Evolutionary conservation across 1,284 basidiomycete species (phyloP).

Genomic region (Fomitopsis betulina): DNA sequence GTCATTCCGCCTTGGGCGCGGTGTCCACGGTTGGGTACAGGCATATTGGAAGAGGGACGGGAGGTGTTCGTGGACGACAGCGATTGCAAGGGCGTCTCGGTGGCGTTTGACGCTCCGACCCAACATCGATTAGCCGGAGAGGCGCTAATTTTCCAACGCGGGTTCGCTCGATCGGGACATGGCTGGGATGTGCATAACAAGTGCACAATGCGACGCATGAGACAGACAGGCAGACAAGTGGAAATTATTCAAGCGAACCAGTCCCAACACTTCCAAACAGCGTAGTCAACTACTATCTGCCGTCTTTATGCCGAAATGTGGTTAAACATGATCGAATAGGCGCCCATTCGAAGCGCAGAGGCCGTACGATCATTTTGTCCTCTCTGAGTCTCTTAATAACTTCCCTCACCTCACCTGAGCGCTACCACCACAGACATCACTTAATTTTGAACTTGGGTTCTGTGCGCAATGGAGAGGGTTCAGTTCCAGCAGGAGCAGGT

Average conservation of each 20-base stretch:
- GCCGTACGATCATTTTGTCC: background rate
- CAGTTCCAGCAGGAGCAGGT: constrained; percentile 93
- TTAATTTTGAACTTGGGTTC: background rate
- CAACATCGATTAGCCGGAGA: constrained; percentile 7
- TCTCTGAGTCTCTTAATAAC: background rate
- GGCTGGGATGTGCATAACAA: background rate
- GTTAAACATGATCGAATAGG: background rate
- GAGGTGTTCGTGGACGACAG: background rate
- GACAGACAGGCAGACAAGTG: no score
- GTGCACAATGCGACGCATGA: no score
- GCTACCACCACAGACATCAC: no score
- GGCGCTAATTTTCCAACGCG: constrained; percentile 4
- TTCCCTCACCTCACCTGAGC: no score
- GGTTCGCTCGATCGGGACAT: background rate
- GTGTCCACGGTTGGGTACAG: constrained; percentile 40
- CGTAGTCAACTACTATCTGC: no score
- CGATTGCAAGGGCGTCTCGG: constrained; percentile 9
- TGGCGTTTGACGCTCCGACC: constrained; percentile 6
- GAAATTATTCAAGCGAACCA: no score
- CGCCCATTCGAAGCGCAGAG: background rate
- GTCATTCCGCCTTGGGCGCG: constrained; percentile 37
- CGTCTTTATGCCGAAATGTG: no score
- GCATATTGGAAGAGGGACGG: background rate
- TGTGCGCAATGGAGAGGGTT: constrained; percentile 77
- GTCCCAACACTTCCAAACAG: no score